These are phyloP conservation scores for Colletotrichum salicis DNA, from an alignment of 2,329 filamentous ascomycete species.

Conservation along the genomic window DNA sequence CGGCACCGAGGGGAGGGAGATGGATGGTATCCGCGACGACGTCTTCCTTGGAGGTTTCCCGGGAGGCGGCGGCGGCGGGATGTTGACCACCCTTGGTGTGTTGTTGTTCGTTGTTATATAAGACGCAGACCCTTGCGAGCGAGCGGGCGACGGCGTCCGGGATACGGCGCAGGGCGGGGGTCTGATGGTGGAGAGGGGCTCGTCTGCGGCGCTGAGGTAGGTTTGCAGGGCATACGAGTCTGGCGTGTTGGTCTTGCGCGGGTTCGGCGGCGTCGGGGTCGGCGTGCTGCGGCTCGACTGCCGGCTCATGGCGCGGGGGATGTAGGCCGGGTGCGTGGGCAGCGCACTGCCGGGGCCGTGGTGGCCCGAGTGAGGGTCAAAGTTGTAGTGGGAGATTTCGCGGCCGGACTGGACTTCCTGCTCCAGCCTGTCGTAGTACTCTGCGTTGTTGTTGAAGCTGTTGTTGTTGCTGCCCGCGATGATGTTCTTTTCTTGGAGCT, in stretches of 20 bases:
- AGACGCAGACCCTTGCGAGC: not conserved
- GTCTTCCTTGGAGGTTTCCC: conserved; percentile 8
- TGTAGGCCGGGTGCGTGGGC: conserved; percentile 61
- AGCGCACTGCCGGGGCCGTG: conserved; percentile 46
- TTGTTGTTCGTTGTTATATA: not conserved
- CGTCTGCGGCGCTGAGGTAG: conserved; percentile 49
- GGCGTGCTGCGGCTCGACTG: conserved; percentile 31
- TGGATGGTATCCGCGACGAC: conserved; percentile 42
- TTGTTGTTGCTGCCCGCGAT: conserved; percentile 39
- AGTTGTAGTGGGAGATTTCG: conserved; percentile 40
- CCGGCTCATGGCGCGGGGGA: conserved; percentile 50
- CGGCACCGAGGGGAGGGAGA: conserved; percentile 51
- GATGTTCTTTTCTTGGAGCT: conserved; percentile 35
- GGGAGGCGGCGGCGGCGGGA: conserved; percentile 38
- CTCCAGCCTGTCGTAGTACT: conserved; percentile 54
- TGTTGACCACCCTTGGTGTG: not conserved
- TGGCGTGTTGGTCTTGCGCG: conserved; percentile 38
- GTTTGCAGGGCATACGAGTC: conserved; percentile 49
- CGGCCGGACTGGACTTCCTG: conserved; percentile 39
- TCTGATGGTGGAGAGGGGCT: conserved; percentile 35
- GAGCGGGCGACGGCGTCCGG: conserved; percentile 8
- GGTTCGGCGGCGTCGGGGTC: conserved; percentile 24
- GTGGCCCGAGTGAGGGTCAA: conserved; percentile 40
- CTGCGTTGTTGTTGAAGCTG: conserved; percentile 45
- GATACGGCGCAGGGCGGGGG: conserved; percentile 28